phyloP scores from a whole-genome alignment of 768 basidiomycete genomes.

The Daedalea quercina region DNA sequence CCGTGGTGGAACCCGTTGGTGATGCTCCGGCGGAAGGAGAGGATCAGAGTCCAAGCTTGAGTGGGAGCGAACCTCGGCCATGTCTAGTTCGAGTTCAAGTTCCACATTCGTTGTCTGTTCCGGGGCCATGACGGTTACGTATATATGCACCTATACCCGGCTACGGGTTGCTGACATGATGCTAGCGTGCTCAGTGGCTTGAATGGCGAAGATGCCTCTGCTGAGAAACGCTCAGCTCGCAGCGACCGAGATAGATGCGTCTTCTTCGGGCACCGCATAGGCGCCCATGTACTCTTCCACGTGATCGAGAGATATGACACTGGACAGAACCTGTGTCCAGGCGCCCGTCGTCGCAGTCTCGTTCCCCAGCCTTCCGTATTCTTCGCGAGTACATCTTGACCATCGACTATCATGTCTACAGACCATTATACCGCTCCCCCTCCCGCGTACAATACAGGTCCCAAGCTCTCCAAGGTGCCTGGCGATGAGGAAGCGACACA shows the following conservation, averaged over 20 bases:
- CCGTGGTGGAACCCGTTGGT: neutral
- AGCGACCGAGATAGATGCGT: neutral
- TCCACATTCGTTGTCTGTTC: neutral
- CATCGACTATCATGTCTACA: constrained; percentile 14
- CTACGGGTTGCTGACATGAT: neutral
- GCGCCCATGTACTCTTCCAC: neutral
- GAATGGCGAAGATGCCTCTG: constrained; percentile 1
- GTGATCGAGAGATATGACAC: neutral
- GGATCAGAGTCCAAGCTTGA: neutral
- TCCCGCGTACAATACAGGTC: constrained; percentile 13
- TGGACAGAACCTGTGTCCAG: neutral
- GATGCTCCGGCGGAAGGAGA: neutral
- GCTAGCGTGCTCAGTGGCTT: neutral
- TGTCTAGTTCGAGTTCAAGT: neutral
- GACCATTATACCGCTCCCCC: constrained; percentile 22
- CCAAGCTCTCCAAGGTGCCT: constrained; percentile 9
- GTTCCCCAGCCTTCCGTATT: neutral
- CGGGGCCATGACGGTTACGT: neutral
- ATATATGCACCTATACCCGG: neutral
- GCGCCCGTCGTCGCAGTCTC: neutral
- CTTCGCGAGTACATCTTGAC: constrained; percentile 5
- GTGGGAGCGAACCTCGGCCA: neutral
- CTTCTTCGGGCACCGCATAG: no score
- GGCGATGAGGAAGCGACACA: constrained; percentile 24
- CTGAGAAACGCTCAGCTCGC: neutral